Conservation (phyloP, 805 yeast species). For the Yamadazyma nakazawae region DNA sequence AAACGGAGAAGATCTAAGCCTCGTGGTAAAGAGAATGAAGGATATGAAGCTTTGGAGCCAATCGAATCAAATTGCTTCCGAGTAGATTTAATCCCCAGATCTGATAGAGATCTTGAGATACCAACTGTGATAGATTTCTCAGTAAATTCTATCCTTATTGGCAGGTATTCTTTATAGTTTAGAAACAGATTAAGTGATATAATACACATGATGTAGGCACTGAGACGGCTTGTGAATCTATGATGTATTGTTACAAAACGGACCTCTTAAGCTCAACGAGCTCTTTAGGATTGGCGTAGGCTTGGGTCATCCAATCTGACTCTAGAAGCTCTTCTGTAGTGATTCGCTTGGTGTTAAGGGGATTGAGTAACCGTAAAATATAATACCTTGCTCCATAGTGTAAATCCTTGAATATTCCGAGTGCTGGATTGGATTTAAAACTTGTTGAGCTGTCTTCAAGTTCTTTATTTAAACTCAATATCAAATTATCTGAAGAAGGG, state of each 20-base stretch:
- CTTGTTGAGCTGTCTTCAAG: conserved; percentile 21
- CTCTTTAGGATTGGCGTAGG: conserved; percentile 38
- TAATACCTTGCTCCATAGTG: conserved; percentile 36
- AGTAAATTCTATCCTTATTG: not conserved
- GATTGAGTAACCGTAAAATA: conserved; percentile 34
- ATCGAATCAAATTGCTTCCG: too few relatives aligned
- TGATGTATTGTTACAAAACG: not conserved
- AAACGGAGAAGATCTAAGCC: too few relatives aligned
- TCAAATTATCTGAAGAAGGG: conserved; percentile 22
- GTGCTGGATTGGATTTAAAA: conserved; percentile 27
- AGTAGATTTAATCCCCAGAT: too few relatives aligned
- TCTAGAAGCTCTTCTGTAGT: conserved; percentile 24
- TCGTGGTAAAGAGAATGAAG: too few relatives aligned
- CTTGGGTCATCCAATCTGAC: conserved; percentile 37
- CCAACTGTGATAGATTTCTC: not conserved
- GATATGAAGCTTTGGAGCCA: too few relatives aligned
- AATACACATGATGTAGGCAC: too few relatives aligned
- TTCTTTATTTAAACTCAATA: conserved; percentile 22
- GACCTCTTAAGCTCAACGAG: conserved; percentile 15
- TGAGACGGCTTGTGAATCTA: not conserved
- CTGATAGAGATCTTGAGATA: too few relatives aligned
- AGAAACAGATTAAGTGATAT: too few relatives aligned
- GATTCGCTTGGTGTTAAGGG: conserved; percentile 23
- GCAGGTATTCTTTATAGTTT: too few relatives aligned
- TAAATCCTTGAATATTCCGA: conserved; percentile 30